A percentile compares a stretch with the other conserved stretches of the same genome.
Conservation (phyloP, 2,329 filamentous ascomycete genomes). For the Paraphoma chrysanthemicola region DNA sequence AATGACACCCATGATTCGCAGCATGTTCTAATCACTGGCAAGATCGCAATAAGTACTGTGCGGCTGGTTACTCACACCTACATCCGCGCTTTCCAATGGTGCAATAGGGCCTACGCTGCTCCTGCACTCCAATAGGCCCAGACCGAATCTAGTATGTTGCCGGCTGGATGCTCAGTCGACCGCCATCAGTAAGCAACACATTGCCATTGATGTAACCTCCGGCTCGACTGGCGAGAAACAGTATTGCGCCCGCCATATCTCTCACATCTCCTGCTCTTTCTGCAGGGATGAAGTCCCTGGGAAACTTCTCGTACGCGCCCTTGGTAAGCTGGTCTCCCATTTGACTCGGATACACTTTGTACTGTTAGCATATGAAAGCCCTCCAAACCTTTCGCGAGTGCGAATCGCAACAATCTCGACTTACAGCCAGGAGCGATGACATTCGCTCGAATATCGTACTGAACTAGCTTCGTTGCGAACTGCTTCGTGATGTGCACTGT, state of each 20-base stretch:
- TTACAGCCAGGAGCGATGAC: constrained; percentile 48
- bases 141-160: constrained; percentile 25
- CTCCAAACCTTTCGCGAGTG: neutral
- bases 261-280: constrained; percentile 56
- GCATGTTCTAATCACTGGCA: too few species aligned
- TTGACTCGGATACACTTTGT: constrained; percentile 9
- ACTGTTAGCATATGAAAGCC: neutral
- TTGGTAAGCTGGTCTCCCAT: constrained; percentile 2
- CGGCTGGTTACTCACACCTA: too few species aligned
- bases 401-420: constrained; percentile 34
- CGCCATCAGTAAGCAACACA: constrained; percentile 55
- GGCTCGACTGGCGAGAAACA: constrained; percentile 59
- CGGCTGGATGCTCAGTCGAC: constrained; percentile 38
- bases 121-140: neutral
- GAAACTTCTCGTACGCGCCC: neutral
- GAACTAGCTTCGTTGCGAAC: constrained; percentile 51
- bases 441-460: constrained; percentile 55
- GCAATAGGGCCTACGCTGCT: too few species aligned
- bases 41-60: too few species aligned
- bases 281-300: constrained; percentile 5
- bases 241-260: constrained; percentile 57
- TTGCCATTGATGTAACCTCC: constrained; percentile 62
- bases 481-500: constrained; percentile 53
- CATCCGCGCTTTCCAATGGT: too few species aligned
- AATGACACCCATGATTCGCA: too few species aligned